A percentile compares a stretch with the other conserved stretches of the same genome.
Evolutionary conservation across 1,284 basidiomycete species (phyloP).

Genomic region (Ceratobasidium sp.): DNA sequence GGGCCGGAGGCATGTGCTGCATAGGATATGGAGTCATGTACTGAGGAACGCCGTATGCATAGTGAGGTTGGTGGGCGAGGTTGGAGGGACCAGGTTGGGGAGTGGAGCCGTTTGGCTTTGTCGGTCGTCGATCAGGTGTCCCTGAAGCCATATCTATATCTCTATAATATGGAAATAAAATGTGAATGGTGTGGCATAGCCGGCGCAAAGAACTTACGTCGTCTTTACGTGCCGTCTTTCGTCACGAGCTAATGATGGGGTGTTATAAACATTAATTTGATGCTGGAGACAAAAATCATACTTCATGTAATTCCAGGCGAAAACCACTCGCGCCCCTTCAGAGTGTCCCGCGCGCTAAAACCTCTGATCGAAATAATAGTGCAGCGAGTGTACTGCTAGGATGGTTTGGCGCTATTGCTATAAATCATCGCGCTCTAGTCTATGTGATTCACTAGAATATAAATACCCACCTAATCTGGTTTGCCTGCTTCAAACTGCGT

Average conservation of each 20-base stretch:
- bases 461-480: neutral
- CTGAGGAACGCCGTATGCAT: constrained; percentile 21
- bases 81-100: constrained; percentile 24
- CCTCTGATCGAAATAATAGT: neutral
- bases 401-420: neutral
- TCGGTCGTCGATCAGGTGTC: constrained; percentile 22
- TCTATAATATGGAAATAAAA: neutral
- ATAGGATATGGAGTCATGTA: constrained; percentile 20
- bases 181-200: neutral
- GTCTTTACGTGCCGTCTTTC: neutral
- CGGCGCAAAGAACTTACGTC: constrained; percentile 1
- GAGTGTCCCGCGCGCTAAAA: constrained; percentile 27
- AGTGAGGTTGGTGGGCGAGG: constrained; percentile 7
- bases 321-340: constrained; percentile 36
- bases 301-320: constrained; percentile 37
- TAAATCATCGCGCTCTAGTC: neutral
- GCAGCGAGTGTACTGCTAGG: neutral
- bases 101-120: constrained; percentile 26
- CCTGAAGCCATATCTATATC: constrained; percentile 15
- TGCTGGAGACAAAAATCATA: neutral
- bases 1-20: constrained; percentile 11
- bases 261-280: neutral
- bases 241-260: constrained; percentile 7
- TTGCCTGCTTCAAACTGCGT: neutral
- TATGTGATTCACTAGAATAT: neutral